Conservation (phyloP, 1,284 basidiomycete species). For the Athelia psychrophila region DNA sequence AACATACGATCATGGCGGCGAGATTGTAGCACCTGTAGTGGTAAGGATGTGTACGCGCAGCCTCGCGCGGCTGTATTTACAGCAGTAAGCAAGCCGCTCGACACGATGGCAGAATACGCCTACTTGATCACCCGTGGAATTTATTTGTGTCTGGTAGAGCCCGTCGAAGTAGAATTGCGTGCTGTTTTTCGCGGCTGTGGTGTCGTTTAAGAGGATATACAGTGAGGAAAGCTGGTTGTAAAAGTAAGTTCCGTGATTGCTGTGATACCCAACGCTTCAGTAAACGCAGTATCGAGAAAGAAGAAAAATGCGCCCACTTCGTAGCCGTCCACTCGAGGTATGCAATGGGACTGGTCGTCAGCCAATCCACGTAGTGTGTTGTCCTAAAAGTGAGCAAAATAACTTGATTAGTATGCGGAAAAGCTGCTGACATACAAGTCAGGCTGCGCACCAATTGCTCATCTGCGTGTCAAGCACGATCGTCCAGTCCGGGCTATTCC, state of each 20-base stretch:
- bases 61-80: constrained; percentile 46
- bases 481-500: constrained; percentile 54
- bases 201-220: constrained; percentile 45
- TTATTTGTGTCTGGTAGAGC: constrained; percentile 45
- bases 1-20: constrained; percentile 62
- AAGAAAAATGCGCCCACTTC: constrained; percentile 41
- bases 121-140: constrained; percentile 46
- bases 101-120: constrained; percentile 10
- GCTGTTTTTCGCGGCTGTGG: constrained; percentile 35
- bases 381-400: constrained; percentile 17
- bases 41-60: constrained; percentile 56
- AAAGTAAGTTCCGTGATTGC: constrained; percentile 62
- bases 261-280: constrained; percentile 25
- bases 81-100: not conserved
- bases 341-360: constrained; percentile 51
- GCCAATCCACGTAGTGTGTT: constrained; percentile 49
- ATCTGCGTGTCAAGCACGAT: constrained; percentile 46
- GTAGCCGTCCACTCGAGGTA: constrained; percentile 42
- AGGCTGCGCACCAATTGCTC: constrained; percentile 38
- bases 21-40: constrained; percentile 68
- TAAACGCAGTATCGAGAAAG: constrained; percentile 22
- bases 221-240: constrained; percentile 48
- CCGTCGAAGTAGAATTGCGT: constrained; percentile 42
- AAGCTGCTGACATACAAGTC: no score
- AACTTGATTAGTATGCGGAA: no score